Conservation (phyloP, 163 green algal species). For the Chlorella variabilis region DNA sequence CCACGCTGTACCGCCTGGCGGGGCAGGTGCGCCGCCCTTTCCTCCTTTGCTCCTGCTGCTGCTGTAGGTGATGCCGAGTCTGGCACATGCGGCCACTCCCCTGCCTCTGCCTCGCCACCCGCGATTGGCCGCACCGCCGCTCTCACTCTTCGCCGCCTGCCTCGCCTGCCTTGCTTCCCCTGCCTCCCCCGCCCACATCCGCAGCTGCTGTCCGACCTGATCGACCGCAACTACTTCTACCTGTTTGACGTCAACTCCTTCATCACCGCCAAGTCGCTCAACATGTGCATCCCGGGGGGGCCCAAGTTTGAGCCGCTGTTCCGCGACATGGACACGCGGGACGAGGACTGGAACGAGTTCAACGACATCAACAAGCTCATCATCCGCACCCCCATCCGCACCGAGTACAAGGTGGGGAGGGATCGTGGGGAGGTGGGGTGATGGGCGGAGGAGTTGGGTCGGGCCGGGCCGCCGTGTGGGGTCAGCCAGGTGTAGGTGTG, state of each 20-base stretch:
- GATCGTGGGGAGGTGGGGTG: too few relatives aligned
- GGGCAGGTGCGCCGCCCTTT: constrained; percentile 15
- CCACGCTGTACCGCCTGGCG: constrained; percentile 82
- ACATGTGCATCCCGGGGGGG: constrained; percentile 98
- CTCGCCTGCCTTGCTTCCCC: background rate
- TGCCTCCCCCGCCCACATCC: background rate
- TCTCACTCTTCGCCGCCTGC: too few relatives aligned
- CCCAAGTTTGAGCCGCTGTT: constrained; percentile 99
- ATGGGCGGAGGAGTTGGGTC: background rate
- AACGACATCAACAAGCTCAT: constrained; percentile 99
- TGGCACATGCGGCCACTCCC: too few relatives aligned
- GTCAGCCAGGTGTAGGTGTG: too few relatives aligned
- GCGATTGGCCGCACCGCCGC: too few relatives aligned
- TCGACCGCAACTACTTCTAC: constrained; percentile 99
- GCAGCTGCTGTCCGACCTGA: constrained; percentile 97
- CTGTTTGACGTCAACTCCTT: constrained; percentile 96
- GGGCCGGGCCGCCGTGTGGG: background rate
- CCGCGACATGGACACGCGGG: constrained; percentile 86
- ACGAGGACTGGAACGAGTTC: constrained; percentile 99
- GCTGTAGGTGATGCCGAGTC: too few relatives aligned
- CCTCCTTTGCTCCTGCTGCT: too few relatives aligned
- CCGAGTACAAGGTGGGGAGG: constrained; percentile 98
- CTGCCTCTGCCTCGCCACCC: too few relatives aligned
- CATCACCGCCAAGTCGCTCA: constrained; percentile 95
- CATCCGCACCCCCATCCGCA: constrained; percentile 96